Conservation (phyloP, 176 grass and related monocot species). For the Oryza longistaminata region DNA sequence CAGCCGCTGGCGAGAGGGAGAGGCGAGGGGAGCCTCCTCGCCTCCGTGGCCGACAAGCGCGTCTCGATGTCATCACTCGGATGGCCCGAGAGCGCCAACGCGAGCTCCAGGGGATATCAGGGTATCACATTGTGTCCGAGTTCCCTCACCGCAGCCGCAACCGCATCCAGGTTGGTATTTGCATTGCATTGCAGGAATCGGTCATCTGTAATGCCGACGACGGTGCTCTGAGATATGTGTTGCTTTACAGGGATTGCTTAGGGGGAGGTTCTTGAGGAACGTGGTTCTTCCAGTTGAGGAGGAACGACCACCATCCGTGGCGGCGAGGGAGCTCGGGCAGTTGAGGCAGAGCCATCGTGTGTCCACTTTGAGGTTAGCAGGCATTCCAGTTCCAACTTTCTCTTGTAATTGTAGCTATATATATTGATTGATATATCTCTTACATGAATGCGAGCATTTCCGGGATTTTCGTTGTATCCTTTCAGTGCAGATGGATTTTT, state of each 20-base stretch:
- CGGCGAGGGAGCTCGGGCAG: slow-evolving; percentile 84
- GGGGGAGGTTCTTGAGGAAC: slow-evolving; percentile 92
- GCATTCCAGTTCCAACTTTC: not conserved
- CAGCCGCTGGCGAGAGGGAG: slow-evolving; percentile 30
- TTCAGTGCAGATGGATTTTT: not conserved
- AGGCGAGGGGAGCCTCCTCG: slow-evolving; percentile 62
- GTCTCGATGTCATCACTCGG: slow-evolving; percentile 74
- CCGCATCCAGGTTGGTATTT: slow-evolving; percentile 76
- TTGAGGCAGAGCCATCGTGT: slow-evolving; percentile 77
- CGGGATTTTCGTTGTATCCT: not conserved
- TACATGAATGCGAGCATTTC: slow-evolving; percentile 22
- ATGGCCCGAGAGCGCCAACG: slow-evolving; percentile 81
- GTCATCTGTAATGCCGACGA: not conserved
- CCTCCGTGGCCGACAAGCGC: slow-evolving; percentile 82
- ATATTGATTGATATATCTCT: not conserved
- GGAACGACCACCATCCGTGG: slow-evolving; percentile 67
- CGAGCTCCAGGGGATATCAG: slow-evolving; percentile 86
- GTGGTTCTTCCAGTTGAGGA: slow-evolving; percentile 45
- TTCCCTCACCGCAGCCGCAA: slow-evolving; percentile 84
- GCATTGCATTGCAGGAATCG: not conserved
- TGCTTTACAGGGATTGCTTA: slow-evolving; percentile 66
- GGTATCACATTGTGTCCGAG: slow-evolving; percentile 63
- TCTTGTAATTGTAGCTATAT: not conserved
- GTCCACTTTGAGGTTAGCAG: slow-evolving; percentile 63
- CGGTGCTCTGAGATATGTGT: not conserved